phyloP scores from a whole-genome alignment of 768 basidiomycete genomes.

The Hypsizygus marmoreus region DNA sequence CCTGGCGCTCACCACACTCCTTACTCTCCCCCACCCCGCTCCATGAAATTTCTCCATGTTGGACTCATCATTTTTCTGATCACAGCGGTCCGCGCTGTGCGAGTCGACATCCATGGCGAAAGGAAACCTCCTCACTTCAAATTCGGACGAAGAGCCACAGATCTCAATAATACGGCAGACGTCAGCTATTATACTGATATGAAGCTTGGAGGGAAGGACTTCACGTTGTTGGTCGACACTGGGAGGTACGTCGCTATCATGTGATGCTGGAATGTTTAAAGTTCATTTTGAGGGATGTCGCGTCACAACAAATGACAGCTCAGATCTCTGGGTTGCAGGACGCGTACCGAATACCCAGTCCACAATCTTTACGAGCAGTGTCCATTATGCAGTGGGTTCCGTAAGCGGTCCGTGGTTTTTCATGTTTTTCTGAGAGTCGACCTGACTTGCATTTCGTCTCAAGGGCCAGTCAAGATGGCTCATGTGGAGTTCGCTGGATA shows the following conservation, averaged over 20 bases:
- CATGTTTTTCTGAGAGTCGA: not conserved
- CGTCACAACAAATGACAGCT: conserved; percentile 37
- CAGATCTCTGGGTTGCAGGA: conserved; percentile 64
- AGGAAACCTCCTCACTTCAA: conserved; percentile 4
- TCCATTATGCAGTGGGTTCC: conserved; percentile 57
- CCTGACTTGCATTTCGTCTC: not conserved
- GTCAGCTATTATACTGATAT: conserved; percentile 43
- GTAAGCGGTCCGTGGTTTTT: conserved; percentile 43
- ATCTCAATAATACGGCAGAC: conserved; percentile 37
- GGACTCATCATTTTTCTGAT: conserved; percentile 7
- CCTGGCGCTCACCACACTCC: conserved; percentile 9
- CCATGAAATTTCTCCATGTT: conserved; percentile 14
- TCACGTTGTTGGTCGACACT: conserved; percentile 46
- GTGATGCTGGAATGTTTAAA: no score
- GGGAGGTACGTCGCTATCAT: conserved; percentile 37
- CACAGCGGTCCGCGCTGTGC: conserved; percentile 14
- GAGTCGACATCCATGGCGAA: conserved; percentile 22
- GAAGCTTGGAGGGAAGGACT: conserved; percentile 35
- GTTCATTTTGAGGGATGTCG: no score
- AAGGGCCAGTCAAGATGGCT: conserved; percentile 50
- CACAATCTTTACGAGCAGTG: conserved; percentile 38
- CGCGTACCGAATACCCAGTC: conserved; percentile 38
- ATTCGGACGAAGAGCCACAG: conserved; percentile 11
- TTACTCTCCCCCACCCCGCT: conserved; percentile 1
- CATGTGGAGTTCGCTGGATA: conserved; percentile 46